phyloP scores from a whole-genome alignment of 495 filamentous ascomycete genomes.

The Darksidea phi region DNA sequence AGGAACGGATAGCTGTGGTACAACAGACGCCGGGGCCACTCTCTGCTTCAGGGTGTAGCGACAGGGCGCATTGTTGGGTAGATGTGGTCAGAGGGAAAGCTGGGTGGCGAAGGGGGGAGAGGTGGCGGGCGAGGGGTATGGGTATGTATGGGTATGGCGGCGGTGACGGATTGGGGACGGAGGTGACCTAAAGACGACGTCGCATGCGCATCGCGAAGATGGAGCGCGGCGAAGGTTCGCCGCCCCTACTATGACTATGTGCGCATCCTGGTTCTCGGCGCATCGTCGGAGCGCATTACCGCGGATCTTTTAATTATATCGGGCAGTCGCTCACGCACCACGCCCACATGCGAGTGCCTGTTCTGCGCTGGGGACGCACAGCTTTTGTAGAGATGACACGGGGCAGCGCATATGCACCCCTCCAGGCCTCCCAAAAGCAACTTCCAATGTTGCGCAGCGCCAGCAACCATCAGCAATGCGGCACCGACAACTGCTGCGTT shows the following conservation, averaged over 20 bases:
- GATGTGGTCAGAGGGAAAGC: neutral
- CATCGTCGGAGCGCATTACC: conserved; percentile 28
- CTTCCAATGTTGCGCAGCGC: too few species aligned
- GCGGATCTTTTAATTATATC: conserved; percentile 14
- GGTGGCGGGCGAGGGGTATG: neutral
- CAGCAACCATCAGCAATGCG: neutral
- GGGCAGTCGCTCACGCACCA: conserved; percentile 19
- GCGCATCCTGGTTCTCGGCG: conserved; percentile 17
- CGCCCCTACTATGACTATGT: conserved; percentile 2
- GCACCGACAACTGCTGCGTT: neutral
- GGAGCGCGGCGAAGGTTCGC: conserved; percentile 9
- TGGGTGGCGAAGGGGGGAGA: neutral
- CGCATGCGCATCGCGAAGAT: conserved; percentile 16
- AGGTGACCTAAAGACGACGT: conserved; percentile 16
- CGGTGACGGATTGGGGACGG: conserved; percentile 9
- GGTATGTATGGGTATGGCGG: neutral
- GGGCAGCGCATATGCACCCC: too few species aligned
- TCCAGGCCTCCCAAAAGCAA: too few species aligned
- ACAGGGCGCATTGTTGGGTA: conserved; percentile 10
- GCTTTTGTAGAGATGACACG: too few species aligned
- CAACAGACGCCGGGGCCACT: conserved; percentile 30
- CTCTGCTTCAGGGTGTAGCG: conserved; percentile 14
- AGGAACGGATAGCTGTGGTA: conserved; percentile 27
- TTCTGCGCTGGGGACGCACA: too few species aligned
- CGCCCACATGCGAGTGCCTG: neutral